Base-by-base conservation (phyloP, 225 moss, liverwort and hornwort genomes). In the Asterella californica region DNA sequence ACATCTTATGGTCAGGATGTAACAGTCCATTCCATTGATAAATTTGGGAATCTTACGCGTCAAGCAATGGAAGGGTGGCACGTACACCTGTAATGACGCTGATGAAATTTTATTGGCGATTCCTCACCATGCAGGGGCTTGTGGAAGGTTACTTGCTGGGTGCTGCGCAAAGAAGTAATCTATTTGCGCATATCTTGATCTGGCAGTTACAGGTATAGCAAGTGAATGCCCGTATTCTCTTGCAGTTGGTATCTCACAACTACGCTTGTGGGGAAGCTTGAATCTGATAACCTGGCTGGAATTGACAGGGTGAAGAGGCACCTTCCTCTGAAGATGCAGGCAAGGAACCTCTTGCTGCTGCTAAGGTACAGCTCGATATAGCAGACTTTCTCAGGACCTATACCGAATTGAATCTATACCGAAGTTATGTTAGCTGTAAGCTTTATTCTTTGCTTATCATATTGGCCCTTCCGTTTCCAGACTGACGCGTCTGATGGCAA, bases 141-240 rank as follows among this genome's bases (percentile, higher is more conserved):
- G 93, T 95, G 74, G 92, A 93, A 82, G 95, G 91, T 59, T 95
- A 95, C 74, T 83, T 95, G 79, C 82, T 93, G 89, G 91, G 88
- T 80, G 90, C 95, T 79, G 95, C 93, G 36, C 88, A 84, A 53
- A 83, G 81, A 75, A 95, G 93, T 84, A 93, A 90, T 80, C 81
- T 93, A 33, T 95, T 95, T 69, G 91, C 95, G 61, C 95, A 95
- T 82, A 91, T 91, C 76, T 77, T 95, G 77, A 95, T 95, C 75
- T 95, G 95, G 95, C 95, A 95, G 74, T 88, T 95, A 84, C 95
- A 95, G 92, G 94, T 94, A 85, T 1, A 78, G n/a, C 61, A 61
- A 10, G 3, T 10, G 61, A 61, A 9, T 21, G 25, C 18, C 27
- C 61, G 10, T 61, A 52, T 6, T 17, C 17, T 52, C 17, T 4